These are phyloP conservation scores for Suillus americanus DNA, from an alignment of 768 basidiomycete species.

Conservation along the genomic window DNA sequence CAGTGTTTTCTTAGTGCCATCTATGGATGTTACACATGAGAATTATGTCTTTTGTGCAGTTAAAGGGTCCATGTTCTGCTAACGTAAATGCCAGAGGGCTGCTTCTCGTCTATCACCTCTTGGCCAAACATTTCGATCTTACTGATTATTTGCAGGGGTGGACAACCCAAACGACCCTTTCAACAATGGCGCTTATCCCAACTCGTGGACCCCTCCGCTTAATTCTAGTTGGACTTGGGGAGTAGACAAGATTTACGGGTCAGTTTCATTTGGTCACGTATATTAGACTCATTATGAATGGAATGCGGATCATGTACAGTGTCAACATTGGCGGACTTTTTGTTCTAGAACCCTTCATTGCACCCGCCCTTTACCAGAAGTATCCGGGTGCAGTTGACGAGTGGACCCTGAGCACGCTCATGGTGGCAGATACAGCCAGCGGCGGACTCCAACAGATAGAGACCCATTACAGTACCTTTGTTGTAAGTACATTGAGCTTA, in stretches of 20 bases:
- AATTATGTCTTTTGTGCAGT: background rate
- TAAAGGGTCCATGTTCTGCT: background rate
- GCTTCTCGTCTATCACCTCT: slow-evolving; percentile 3
- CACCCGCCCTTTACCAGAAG: slow-evolving; percentile 60
- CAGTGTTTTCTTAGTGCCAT: background rate
- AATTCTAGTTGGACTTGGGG: slow-evolving; percentile 75
- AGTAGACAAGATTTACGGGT: slow-evolving; percentile 62
- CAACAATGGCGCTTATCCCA: slow-evolving; percentile 70
- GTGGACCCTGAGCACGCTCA: slow-evolving; percentile 62
- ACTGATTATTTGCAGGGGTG: slow-evolving; percentile 45
- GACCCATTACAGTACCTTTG: slow-evolving; percentile 80
- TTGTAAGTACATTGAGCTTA: slow-evolving; percentile 46
- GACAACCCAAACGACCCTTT: slow-evolving; percentile 71
- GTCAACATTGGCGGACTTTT: slow-evolving; percentile 79
- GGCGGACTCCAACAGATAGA: slow-evolving; percentile 70
- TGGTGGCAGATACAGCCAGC: slow-evolving; percentile 61
- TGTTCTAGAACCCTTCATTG: slow-evolving; percentile 78
- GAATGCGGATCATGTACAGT: slow-evolving; percentile 22
- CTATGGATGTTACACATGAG: background rate
- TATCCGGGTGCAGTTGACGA: slow-evolving; percentile 62
- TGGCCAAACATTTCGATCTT: background rate
- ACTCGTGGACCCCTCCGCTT: slow-evolving; percentile 79
- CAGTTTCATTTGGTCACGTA: slow-evolving; percentile 14
- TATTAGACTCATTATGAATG: background rate
- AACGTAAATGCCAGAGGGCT: background rate